A percentile compares a stretch with the other conserved stretches of the same genome.
phyloP scores from a whole-genome alignment of 2,329 filamentous ascomycete species.

The Colletotrichum sp. region DNA sequence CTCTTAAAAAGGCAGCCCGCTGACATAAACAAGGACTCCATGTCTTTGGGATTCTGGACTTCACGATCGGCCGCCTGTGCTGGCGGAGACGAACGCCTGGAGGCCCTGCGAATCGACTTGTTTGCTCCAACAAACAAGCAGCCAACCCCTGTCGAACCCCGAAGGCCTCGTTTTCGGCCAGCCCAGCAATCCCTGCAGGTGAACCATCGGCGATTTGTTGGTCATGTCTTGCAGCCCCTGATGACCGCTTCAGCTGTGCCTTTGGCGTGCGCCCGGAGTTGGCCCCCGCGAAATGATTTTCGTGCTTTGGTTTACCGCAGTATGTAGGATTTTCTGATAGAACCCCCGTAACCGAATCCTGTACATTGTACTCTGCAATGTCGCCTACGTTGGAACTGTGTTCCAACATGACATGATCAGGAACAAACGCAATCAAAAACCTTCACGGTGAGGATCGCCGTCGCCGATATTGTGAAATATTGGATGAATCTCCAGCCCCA shows the following conservation, averaged over 20 bases:
- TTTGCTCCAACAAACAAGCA: conserved; percentile 15
- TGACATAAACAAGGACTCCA: background rate
- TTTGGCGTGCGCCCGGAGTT: background rate
- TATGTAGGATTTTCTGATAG: background rate
- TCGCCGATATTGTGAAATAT: background rate
- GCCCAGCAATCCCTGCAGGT: background rate
- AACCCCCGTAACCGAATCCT: background rate
- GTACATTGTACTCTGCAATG: background rate
- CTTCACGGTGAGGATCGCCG: background rate
- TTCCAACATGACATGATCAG: background rate
- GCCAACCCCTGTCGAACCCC: background rate
- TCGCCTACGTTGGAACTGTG: background rate
- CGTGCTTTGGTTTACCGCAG: background rate
- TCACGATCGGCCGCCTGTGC: background rate
- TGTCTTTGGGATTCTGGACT: background rate
- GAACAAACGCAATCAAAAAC: background rate
- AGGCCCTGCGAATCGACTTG: background rate
- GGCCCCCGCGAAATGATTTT: background rate
- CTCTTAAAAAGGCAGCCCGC: background rate
- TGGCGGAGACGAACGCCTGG: background rate
- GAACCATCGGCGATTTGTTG: background rate
- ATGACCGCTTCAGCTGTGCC: background rate
- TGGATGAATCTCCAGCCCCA: background rate
- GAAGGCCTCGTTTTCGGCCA: background rate
- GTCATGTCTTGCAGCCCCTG: background rate